Conservation (phyloP, 805 yeast species). For the Teunomyces atbi region DNA sequence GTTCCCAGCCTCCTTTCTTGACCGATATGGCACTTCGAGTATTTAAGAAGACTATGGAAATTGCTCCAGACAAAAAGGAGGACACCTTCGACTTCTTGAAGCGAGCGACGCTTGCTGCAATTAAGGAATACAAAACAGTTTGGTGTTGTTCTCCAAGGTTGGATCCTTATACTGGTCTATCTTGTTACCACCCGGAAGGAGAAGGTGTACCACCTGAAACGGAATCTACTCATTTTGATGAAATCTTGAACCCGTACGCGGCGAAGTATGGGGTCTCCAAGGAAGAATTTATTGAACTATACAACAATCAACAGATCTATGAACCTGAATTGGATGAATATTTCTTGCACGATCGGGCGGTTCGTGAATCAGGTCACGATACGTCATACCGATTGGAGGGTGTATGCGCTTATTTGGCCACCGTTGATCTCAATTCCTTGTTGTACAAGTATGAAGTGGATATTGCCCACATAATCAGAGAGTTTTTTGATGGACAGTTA, state of each 20-base stretch:
- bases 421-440: conserved; percentile 83
- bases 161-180: conserved; percentile 72
- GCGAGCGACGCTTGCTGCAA: conserved; percentile 72
- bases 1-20: conserved; percentile 96
- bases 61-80: conserved; percentile 31
- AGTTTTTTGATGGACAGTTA: conserved; percentile 52
- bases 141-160: conserved; percentile 78
- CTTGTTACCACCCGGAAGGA: conserved; percentile 89
- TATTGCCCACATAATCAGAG: conserved; percentile 63
- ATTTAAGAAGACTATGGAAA: conserved; percentile 54
- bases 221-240: conserved; percentile 81
- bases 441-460: conserved; percentile 88
- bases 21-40: conserved; percentile 86
- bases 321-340: conserved; percentile 88
- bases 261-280: conserved; percentile 56
- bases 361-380: conserved; percentile 95
- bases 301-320: conserved; percentile 60
- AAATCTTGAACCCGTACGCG: conserved; percentile 66
- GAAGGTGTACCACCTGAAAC: conserved; percentile 96
- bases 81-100: conserved; percentile 58
- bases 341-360: conserved; percentile 89
- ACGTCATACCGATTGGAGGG: conserved; percentile 90
- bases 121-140: conserved; percentile 76
- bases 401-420: conserved; percentile 82
- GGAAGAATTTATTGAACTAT: conserved; percentile 60